A percentile compares a stretch with the other conserved stretches of the same genome.
phyloP scores from a whole-genome alignment of 257 asterid species.

The Cynanchum wilfordii region DNA sequence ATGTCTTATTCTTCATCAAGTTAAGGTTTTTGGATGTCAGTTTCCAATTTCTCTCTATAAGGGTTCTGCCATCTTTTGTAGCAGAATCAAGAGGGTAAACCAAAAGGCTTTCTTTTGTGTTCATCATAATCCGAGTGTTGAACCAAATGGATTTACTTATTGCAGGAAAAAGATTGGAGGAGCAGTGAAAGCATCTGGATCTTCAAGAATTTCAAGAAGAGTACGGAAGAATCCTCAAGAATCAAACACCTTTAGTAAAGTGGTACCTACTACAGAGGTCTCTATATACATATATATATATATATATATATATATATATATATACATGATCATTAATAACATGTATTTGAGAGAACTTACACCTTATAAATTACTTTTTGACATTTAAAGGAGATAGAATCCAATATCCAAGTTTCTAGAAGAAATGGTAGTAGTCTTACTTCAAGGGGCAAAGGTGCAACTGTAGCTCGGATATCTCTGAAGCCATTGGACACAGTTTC shows the following conservation, averaged over 20 bases:
- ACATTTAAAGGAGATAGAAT: slow-evolving; percentile 41
- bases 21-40: neutral
- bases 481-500: slow-evolving; percentile 63
- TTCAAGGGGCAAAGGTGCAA: slow-evolving; percentile 40
- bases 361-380: neutral
- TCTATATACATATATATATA: neutral
- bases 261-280: slow-evolving; percentile 51
- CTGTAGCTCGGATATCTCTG: slow-evolving; percentile 36
- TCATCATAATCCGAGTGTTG: neutral
- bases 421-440: slow-evolving; percentile 22
- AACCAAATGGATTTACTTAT: neutral
- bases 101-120: neutral
- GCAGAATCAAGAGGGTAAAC: neutral
- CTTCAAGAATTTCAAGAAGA: slow-evolving; percentile 51
- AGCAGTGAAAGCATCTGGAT: slow-evolving; percentile 29
- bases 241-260: slow-evolving; percentile 42
- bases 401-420: slow-evolving; percentile 30
- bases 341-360: neutral
- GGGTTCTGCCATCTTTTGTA: neutral
- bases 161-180: slow-evolving; percentile 53
- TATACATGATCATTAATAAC: neutral
- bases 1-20: neutral
- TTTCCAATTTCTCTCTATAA: neutral
- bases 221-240: slow-evolving; percentile 48
- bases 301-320: neutral